Base-by-base conservation (phyloP, 176 grass and related monocot species). In the Carex scoparia region DNA sequence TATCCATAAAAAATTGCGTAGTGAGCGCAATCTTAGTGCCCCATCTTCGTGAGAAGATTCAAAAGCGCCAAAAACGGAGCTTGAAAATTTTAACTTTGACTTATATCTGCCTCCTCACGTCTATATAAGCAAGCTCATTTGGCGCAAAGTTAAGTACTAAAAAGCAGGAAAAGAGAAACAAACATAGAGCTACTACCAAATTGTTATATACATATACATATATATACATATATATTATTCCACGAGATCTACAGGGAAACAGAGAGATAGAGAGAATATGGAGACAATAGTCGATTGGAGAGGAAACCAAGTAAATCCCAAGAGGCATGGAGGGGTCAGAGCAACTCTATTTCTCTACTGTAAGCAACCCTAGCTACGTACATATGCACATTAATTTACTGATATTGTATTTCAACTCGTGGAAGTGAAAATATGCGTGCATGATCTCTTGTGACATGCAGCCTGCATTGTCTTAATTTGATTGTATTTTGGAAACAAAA, bases 341-440 rank as follows among this genome's bases (percentile, higher is more conserved):
- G 88, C 82, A 15, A 90, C 91, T 1, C 15, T 92, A 56, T 87
- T 90, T 74, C 83, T 87, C 63, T 85, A 88, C 4, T 86, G 91
- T 90, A 85, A 92, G 72, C 38, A 81, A 9, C 8, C 5, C 7
- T 40, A 23, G 23, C 23, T 23, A 81, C 18, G 42, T 11, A n/a
- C 14, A n/a, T 42, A 6, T 57, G 14, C 10, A 40, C n/a, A 61
- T 81, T 32, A 80, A 61, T 80, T 40, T 40, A 40, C 38, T 40
- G 38, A 40, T 40, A 40, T 40, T 40, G 38, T 40, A 40, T 40
- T 40, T 40, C 38, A 40, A 40, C 38, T 40, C 38, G 38, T 40
- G 38, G 38, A 40, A 5, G 38, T 40, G 38, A 40, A 40, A 40
- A 40, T 40, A 40, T 40, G 38, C 38, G 38, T 40, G 14, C 57